Conservation (phyloP, 352 stramenopile species). For the Aphanomyces stellatus region DNA sequence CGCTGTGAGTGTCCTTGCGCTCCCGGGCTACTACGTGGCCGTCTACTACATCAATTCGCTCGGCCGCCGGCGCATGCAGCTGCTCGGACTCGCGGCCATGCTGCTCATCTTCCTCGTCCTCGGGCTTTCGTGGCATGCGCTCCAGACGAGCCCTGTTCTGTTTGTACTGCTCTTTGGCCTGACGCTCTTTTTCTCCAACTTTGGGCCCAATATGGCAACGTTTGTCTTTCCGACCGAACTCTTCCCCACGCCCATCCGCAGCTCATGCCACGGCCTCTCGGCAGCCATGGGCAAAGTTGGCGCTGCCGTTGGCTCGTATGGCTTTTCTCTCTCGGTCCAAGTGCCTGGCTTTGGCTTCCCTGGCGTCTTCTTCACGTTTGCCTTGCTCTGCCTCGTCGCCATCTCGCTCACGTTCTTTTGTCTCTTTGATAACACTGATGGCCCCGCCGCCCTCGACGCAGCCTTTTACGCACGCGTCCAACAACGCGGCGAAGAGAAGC, state of each 20-base stretch:
- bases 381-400: slow-evolving; percentile 36
- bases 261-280: slow-evolving; percentile 81
- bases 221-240: slow-evolving; percentile 87
- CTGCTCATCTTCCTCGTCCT: slow-evolving; percentile 52
- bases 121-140: slow-evolving; percentile 42
- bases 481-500: too few species aligned
- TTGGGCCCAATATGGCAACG: slow-evolving; percentile 59
- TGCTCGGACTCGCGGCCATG: slow-evolving; percentile 65
- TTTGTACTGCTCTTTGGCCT: not conserved
- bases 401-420: slow-evolving; percentile 51
- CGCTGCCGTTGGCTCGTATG: slow-evolving; percentile 53
- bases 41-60: slow-evolving; percentile 62
- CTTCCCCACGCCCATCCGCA: slow-evolving; percentile 73
- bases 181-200: slow-evolving; percentile 80
- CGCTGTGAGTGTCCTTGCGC: slow-evolving; percentile 46
- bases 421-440: slow-evolving; percentile 46
- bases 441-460: slow-evolving; percentile 43
- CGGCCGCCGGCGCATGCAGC: slow-evolving; percentile 60
- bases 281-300: slow-evolving; percentile 77
- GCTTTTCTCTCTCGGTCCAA: slow-evolving; percentile 49
- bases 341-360: slow-evolving; percentile 40
- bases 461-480: too few species aligned
- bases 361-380: slow-evolving; percentile 49
- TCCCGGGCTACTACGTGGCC: slow-evolving; percentile 75
- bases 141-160: slow-evolving; percentile 30